Conservation (phyloP, 371 early-diverging fungal genomes). For the Mucor mucedo region DNA sequence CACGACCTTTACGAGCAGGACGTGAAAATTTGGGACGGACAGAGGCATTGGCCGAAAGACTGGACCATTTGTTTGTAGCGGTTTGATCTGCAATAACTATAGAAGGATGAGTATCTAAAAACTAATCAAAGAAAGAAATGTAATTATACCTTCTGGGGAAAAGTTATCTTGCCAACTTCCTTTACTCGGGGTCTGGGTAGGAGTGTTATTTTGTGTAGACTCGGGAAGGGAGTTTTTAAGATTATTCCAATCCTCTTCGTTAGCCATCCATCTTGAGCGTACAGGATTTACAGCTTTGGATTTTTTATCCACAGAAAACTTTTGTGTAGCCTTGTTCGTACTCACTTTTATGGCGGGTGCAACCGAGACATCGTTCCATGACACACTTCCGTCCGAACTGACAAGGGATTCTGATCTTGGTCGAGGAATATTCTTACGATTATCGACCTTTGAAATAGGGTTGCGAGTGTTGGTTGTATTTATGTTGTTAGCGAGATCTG, state of each 20-base stretch:
- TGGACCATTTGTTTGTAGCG: slow-evolving; percentile 6
- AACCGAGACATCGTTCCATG: slow-evolving; percentile 4
- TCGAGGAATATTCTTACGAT: neutral
- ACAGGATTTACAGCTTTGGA: neutral
- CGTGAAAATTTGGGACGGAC: neutral
- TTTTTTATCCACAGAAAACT: neutral
- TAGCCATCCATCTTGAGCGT: neutral
- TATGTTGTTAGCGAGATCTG: neutral
- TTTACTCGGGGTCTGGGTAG: too few species aligned
- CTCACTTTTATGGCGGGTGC: neutral
- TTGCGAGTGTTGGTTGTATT: neutral
- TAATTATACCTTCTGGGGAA: neutral
- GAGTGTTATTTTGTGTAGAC: neutral
- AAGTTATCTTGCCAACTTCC: neutral
- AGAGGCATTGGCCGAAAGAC: neutral
- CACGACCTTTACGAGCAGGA: neutral
- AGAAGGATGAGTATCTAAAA: too few species aligned
- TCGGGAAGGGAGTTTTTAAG: neutral
- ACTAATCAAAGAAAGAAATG: too few species aligned
- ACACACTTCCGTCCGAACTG: slow-evolving; percentile 14
- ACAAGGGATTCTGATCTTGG: slow-evolving; percentile 12
- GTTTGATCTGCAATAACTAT: neutral
- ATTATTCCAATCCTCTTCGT: slow-evolving; percentile 2
- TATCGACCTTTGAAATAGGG: neutral
- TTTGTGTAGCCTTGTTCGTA: neutral